Evolutionary conservation across 495 filamentous ascomycete species (phyloP).

Genomic region (Glonium stellatum): DNA sequence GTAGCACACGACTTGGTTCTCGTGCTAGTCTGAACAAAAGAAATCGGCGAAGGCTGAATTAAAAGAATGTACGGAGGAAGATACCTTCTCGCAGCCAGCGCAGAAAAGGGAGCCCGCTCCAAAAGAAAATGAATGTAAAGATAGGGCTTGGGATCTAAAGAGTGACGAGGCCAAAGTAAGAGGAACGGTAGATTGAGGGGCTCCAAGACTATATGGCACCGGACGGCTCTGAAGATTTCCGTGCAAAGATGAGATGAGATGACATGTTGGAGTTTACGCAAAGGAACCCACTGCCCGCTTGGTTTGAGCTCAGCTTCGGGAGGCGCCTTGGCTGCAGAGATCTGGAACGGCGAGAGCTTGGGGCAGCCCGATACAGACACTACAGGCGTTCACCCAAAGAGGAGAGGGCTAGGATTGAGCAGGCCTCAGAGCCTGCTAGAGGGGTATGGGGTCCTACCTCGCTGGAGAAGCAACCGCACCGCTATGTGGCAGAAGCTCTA

Average conservation of each 20-base stretch:
- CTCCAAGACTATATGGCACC: conserved; percentile 21
- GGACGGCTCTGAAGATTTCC: conserved; percentile 21
- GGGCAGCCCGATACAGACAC: conserved; percentile 10
- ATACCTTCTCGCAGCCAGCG: conserved; percentile 27
- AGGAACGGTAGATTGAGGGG: conserved; percentile 25
- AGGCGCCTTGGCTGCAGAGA: conserved; percentile 31
- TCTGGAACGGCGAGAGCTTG: conserved; percentile 31
- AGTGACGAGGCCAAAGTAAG: conserved; percentile 33
- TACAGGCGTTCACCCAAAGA: conserved; percentile 26
- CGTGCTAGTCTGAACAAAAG: conserved; percentile 19
- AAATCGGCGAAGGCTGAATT: conserved; percentile 14
- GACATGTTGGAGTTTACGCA: conserved; percentile 26
- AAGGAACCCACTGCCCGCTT: conserved; percentile 22
- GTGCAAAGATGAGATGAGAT: conserved; percentile 21
- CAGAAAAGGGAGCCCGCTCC: conserved; percentile 28
- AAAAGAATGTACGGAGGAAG: conserved; percentile 30
- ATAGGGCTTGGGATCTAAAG: conserved; percentile 25
- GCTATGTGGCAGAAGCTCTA: conserved; percentile 3
- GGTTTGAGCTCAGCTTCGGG: conserved; percentile 29
- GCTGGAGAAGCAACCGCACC: conserved; percentile 2
- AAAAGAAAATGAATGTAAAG: conserved; percentile 25
- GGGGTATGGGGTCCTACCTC: not conserved
- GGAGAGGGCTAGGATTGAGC: conserved; percentile 10
- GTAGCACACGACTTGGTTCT: conserved; percentile 14
- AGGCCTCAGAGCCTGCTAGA: conserved; percentile 9